Evolutionary conservation across 176 grass and related monocot genomes (phyloP), one percentile per base, ranked within the genome.

Genomic region (Ampelocalamus luodianensis): DNA sequence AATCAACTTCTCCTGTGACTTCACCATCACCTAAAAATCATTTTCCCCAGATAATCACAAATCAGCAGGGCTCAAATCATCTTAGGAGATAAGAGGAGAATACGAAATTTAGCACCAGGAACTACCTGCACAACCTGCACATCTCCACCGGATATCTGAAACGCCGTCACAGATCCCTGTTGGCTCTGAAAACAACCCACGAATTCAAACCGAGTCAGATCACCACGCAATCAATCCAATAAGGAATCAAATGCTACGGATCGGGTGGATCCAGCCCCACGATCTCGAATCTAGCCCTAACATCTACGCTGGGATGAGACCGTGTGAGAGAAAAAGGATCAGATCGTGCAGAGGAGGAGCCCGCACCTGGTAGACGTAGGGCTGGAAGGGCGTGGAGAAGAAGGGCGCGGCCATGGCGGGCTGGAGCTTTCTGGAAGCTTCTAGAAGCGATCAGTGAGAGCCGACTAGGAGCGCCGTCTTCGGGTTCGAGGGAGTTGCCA

Each of bases 111-210:
- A 72, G 53, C 68, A 83, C 29, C 38, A 22, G 56, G 67, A 79
- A 83, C 51, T 94, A 98, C 96, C 91, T 98, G 93, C 81, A 99
- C 78, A 58, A 96, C 92, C 82, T 99, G 93, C 73, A 92, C 92
- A 79, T 99, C 96, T 75, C 89, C 93, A 10, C 96, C 91, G 5
- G 91, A 87, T 92, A 99, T 99, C 86, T 99, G 93, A 91, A 99
- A 99, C 73, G 96, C 83, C 77, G 91, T 99, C 82, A 88, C 89
- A 76, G 89, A 81, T 88, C 83, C 82, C 81, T 96, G 59, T 14
- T 83, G 88, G 79, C 90, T 94, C 90, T 99, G 83, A 32, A 88
- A 81, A 18, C 43, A 58, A 77, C 16, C 54, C n/a, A 23, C 24
- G 16, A 66, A 76, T 90, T 82, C 61, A 78, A 48, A 83, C 5